phyloP scores from a whole-genome alignment of 2,329 filamentous ascomycete species.

The Aspergillus nomiae region DNA sequence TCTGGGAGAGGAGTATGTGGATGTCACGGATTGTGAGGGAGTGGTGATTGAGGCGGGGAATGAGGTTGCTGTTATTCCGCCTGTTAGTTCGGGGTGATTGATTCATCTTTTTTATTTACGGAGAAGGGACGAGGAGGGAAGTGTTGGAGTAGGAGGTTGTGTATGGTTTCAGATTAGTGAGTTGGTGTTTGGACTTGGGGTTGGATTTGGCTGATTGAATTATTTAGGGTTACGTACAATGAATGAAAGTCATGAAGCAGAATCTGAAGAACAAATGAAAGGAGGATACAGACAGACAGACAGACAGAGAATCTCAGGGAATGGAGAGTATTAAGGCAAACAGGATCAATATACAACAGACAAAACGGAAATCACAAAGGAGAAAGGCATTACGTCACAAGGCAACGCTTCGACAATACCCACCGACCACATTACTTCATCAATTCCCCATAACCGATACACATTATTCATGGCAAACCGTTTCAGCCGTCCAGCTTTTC shows the following conservation, averaged over 20 bases:
- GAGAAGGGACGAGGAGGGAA: background rate
- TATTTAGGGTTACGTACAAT: background rate
- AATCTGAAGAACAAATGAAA: background rate
- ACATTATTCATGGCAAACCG: background rate
- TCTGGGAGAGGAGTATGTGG: conserved; percentile 48
- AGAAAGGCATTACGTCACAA: background rate
- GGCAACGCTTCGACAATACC: background rate
- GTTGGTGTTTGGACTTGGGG: background rate
- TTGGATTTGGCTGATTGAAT: background rate
- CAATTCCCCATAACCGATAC: background rate
- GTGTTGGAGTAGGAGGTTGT: background rate
- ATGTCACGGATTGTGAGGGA: conserved; percentile 30
- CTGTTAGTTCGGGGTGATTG: conserved; percentile 48
- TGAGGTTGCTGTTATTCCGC: conserved; percentile 51
- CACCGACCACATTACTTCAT: background rate
- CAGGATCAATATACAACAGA: background rate
- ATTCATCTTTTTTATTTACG: conserved; percentile 3
- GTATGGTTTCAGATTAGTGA: background rate
- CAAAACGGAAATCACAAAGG: background rate
- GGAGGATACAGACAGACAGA: background rate
- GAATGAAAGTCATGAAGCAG: background rate
- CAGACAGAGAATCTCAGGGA: background rate
- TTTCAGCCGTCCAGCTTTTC: conserved; percentile 21
- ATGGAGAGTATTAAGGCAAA: background rate
- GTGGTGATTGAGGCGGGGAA: conserved; percentile 39